These are phyloP conservation scores for Plenodomus lindquistii DNA, from an alignment of 2,329 filamentous ascomycete species.

Conservation along the genomic window DNA sequence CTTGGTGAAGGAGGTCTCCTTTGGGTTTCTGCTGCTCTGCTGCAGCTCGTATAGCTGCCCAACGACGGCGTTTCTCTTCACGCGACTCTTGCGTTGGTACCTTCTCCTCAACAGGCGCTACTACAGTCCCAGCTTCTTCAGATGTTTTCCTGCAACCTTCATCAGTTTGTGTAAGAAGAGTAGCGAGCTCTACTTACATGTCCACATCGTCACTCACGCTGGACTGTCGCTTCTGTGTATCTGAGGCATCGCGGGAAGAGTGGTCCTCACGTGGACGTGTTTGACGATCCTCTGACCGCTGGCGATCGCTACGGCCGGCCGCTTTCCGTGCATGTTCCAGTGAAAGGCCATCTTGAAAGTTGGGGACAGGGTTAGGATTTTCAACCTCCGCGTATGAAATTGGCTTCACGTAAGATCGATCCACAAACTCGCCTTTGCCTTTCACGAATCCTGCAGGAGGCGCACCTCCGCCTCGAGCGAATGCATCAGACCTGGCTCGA, in stretches of 20 bases:
- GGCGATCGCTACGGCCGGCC: background rate
- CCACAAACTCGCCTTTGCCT: conserved; percentile 10
- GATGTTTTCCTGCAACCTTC: conserved; percentile 18
- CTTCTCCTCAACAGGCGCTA: conserved; percentile 26
- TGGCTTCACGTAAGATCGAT: conserved; percentile 23
- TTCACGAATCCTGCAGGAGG: conserved; percentile 9
- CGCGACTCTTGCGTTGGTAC: conserved; percentile 35
- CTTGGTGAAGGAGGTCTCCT: conserved; percentile 67
- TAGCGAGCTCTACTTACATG: conserved; percentile 16
- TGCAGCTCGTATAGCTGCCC: conserved; percentile 37
- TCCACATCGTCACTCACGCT: conserved; percentile 16
- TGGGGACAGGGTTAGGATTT: conserved; percentile 48
- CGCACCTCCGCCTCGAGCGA: conserved; percentile 47
- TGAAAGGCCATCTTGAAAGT: conserved; percentile 21
- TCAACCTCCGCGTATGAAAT: conserved; percentile 42
- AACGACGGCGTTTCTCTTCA: conserved; percentile 39
- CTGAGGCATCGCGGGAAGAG: conserved; percentile 4
- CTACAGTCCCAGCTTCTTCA: conserved; percentile 22
- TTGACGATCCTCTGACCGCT: conserved; percentile 5
- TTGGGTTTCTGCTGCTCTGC: conserved; percentile 60
- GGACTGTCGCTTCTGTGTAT: conserved; percentile 2
- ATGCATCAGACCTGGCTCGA: conserved; percentile 66
- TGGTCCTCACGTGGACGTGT: conserved; percentile 10
- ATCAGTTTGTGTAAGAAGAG: conserved; percentile 2
- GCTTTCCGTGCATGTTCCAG: conserved; percentile 6